Conservation (phyloP, 257 asterid genomes). For the Solanum pimpinellifolium region DNA sequence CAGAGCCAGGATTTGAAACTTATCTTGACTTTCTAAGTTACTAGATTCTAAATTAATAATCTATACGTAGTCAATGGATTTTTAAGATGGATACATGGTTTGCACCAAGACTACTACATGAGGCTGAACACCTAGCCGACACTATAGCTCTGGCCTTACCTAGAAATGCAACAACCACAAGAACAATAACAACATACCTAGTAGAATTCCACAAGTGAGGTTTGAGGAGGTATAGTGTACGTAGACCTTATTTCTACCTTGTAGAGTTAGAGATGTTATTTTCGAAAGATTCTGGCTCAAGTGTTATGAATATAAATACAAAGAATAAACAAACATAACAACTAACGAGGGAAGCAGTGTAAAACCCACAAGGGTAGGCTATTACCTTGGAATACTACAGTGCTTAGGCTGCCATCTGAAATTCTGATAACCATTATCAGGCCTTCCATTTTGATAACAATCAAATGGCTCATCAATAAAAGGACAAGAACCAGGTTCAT, state of each 20-base stretch:
- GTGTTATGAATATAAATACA: too few relatives aligned
- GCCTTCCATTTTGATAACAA: slow-evolving; percentile 69
- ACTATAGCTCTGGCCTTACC: not conserved
- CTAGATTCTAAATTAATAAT: not conserved
- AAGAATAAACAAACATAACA: too few relatives aligned
- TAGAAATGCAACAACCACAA: not conserved
- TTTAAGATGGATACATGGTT: not conserved
- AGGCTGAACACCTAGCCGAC: not conserved
- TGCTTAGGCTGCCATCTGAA: slow-evolving; percentile 85
- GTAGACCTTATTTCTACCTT: too few relatives aligned
- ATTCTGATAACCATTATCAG: slow-evolving; percentile 46
- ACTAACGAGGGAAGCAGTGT: too few relatives aligned
- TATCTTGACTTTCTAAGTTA: not conserved
- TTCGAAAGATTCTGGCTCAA: too few relatives aligned
- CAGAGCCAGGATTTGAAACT: not conserved
- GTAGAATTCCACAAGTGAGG: too few relatives aligned
- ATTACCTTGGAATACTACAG: slow-evolving; percentile 73
- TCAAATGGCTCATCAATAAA: slow-evolving; percentile 65
- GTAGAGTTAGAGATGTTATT: too few relatives aligned
- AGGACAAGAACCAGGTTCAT: slow-evolving; percentile 81
- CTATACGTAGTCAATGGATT: not conserved
- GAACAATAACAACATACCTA: too few relatives aligned
- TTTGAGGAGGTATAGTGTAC: too few relatives aligned
- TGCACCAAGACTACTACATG: not conserved
- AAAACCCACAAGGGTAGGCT: not conserved